These are phyloP conservation scores for Scenedesmus sp. DNA, from an alignment of 163 green algal species.

Conservation along the genomic window DNA sequence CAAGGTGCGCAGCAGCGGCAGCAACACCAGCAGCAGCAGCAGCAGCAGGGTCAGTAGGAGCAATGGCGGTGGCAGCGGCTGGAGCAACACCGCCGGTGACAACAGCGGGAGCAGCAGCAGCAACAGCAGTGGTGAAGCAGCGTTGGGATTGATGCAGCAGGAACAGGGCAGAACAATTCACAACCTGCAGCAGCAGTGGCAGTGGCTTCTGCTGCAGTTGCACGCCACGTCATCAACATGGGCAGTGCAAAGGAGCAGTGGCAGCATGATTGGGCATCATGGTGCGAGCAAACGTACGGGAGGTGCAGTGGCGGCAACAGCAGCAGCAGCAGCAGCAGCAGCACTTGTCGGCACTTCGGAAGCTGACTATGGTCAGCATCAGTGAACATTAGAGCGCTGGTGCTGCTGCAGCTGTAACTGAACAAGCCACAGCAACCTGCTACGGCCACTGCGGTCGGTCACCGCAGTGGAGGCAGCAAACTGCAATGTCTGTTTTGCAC, in stretches of 20 bases:
- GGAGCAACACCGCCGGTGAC: background rate
- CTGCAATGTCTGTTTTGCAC: background rate
- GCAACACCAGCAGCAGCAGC: conserved; percentile 16
- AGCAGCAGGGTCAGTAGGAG: background rate
- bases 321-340: background rate
- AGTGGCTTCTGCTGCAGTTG: too few relatives aligned
- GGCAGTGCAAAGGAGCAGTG: too few relatives aligned
- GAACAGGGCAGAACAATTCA: background rate
- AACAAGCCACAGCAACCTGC: too few relatives aligned
- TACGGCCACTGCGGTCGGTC: too few relatives aligned
- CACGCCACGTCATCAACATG: too few relatives aligned
- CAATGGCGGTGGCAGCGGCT: background rate
- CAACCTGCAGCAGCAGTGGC: background rate
- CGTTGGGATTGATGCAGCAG: too few relatives aligned
- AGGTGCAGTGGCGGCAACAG: background rate
- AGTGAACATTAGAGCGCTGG: too few relatives aligned
- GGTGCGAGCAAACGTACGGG: too few relatives aligned
- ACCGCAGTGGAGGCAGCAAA: background rate
- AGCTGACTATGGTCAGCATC: too few relatives aligned
- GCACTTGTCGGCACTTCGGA: too few relatives aligned
- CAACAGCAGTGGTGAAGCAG: background rate
- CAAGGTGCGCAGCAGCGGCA: conserved; percentile 72
- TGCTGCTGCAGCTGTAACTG: background rate
- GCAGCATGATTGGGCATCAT: too few relatives aligned
- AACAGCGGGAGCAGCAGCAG: conserved; percentile 1